These are phyloP conservation scores for Jaltomata sinuosa DNA, from an alignment of 257 asterid genomes.

Conservation along the genomic window DNA sequence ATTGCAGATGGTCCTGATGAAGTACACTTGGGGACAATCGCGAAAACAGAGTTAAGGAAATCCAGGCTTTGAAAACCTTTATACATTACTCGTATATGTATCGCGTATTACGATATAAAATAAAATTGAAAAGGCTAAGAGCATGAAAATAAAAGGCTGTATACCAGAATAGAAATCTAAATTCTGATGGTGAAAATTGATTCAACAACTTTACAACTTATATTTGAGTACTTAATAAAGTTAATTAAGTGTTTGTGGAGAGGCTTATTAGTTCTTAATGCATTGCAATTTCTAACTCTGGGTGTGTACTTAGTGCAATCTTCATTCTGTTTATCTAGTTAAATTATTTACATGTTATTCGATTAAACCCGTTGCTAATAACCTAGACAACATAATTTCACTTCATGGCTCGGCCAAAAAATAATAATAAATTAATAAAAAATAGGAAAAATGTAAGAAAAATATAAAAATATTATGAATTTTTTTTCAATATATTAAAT, in stretches of 20 bases:
- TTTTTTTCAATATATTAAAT: no score
- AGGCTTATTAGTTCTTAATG: background rate
- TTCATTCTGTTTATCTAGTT: no score
- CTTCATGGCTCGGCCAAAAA: no score
- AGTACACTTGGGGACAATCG: background rate
- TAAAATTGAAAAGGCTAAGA: background rate
- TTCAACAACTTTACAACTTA: background rate
- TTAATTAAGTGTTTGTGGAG: background rate
- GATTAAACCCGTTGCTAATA: no score
- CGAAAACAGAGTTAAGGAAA: background rate
- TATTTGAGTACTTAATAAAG: background rate
- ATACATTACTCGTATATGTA: background rate
- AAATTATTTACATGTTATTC: no score
- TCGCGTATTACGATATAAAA: background rate
- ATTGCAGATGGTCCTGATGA: constrained; percentile 34
- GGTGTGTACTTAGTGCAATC: no score
- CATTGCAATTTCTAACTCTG: background rate
- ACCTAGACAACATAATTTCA: no score
- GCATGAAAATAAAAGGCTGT: background rate
- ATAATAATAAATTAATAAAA: no score
- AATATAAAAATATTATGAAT: no score
- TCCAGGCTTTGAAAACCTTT: background rate
- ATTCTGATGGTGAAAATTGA: background rate
- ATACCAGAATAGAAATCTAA: background rate
- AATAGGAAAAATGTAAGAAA: no score